Base-by-base conservation (phyloP, 1,284 basidiomycete species). In the Volvariella volvacea region DNA sequence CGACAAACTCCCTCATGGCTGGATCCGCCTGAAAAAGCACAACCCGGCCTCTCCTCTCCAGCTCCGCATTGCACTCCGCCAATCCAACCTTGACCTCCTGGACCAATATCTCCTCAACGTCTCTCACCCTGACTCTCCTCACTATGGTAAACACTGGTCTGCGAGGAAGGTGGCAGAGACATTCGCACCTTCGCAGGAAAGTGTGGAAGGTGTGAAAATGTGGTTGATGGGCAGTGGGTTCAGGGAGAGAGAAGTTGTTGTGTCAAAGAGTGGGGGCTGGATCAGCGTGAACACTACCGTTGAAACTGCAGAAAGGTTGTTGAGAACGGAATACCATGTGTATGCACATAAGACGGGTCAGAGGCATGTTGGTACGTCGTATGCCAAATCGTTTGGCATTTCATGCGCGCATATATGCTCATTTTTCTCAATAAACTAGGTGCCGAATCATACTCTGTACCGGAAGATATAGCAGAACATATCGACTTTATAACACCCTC, bases 401-500 rank as follows among this genome's bases (percentile, higher is more conserved):
- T 21, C 22, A 15, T 4, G 40, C n/a, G 6, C n/a, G n/a, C 4
- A 22, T 19, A 17, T 17, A 20, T 15, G 25, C 8, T 2, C n/a
- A 14, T 43, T 22, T 34, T 42, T 7, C 1, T 43, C n/a, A 14
- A 21, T 31, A 16, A 34, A 25, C n/a, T 50, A 64, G 71, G 65
- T 8, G 71, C 70, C 54, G 59, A 66, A 28, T 53, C 56, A 25
- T 77, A 77, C 49, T 61, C 69, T 43, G 59, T 77, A 4, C 74
- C 74, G 0, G 55, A 55, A 19, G 62, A 71, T 43, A 55, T 77
- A 42, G 53, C 62, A 21, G 57, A 60, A 16, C 71, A 74, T 50
- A 59, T 77, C 48, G 73, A 75, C 43, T 49, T 77, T 38, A 63
- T 77, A 38, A 63, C 65, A 1, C 74, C 74, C 2, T 67, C 73